A percentile compares a stretch with the other conserved stretches of the same genome.
Conservation (phyloP, 495 filamentous ascomycete genomes). For the Talaromyces liani region DNA sequence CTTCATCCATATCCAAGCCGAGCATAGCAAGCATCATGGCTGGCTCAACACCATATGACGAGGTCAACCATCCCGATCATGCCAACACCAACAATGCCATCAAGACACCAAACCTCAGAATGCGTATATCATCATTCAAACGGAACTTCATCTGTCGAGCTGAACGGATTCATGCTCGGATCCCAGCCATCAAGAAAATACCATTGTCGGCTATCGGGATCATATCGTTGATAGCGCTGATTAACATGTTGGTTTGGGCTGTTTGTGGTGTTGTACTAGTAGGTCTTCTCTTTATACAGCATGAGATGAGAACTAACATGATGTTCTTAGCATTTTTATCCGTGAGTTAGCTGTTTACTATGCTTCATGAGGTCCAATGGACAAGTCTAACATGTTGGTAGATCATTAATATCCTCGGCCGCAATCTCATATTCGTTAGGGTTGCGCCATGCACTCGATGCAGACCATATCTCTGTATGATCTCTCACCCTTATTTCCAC, state of each 20-base stretch:
- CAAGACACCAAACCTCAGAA: not conserved
- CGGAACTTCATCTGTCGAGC: constrained; percentile 23
- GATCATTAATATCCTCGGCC: constrained; percentile 65
- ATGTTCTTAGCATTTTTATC: constrained; percentile 22
- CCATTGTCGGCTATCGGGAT: constrained; percentile 60
- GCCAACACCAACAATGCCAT: not conserved
- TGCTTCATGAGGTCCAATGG: not conserved
- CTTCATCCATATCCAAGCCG: not conserved
- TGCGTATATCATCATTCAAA: not conserved
- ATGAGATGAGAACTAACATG: constrained; percentile 5
- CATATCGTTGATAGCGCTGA: constrained; percentile 53
- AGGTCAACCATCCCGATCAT: not conserved
- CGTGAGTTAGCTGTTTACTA: constrained; percentile 13
- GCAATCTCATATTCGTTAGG: constrained; percentile 84
- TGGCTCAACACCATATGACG: not conserved
- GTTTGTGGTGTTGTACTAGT: constrained; percentile 63
- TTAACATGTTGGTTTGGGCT: constrained; percentile 70
- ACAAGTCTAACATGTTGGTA: constrained; percentile 14
- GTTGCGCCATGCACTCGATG: constrained; percentile 88
- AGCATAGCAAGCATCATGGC: not conserved
- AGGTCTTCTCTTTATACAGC: not conserved
- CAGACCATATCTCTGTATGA: constrained; percentile 80
- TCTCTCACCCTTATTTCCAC: not conserved
- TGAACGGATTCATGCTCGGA: constrained; percentile 34
- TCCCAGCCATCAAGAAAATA: constrained; percentile 47